Evolutionary conservation across 495 filamentous ascomycete species (phyloP).

Genomic region (Penicillium macrosclerotiorum): DNA sequence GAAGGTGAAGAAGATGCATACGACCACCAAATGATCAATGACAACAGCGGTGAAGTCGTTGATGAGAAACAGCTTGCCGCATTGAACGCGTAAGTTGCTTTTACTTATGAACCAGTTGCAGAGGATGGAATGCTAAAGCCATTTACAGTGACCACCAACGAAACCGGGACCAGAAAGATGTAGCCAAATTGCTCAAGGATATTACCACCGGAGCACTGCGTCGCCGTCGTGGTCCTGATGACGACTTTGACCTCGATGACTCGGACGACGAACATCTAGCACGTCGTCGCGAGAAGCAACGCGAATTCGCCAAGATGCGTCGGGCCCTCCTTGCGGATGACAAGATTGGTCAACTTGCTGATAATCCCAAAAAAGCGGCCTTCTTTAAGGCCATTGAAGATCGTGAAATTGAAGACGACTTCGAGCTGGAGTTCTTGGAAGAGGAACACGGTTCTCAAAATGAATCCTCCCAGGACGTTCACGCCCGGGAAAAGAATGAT

Average conservation of each 20-base stretch:
- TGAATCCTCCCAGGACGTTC: slow-evolving; percentile 46
- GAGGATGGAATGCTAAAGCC: slow-evolving; percentile 15
- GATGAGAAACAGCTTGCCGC: slow-evolving; percentile 81
- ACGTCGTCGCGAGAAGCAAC: slow-evolving; percentile 74
- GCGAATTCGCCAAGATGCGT: slow-evolving; percentile 88
- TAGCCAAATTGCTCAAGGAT: slow-evolving; percentile 87
- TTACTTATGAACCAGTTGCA: neutral
- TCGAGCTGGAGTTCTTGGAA: slow-evolving; percentile 69
- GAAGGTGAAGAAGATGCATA: slow-evolving; percentile 68
- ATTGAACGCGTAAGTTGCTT: slow-evolving; percentile 74
- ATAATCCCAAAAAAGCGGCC: slow-evolving; percentile 84
- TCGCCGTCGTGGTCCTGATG: slow-evolving; percentile 69
- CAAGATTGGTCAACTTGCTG: slow-evolving; percentile 83
- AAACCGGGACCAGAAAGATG: slow-evolving; percentile 65
- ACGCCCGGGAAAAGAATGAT: slow-evolving; percentile 23
- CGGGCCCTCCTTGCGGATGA: slow-evolving; percentile 87
- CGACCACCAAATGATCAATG: slow-evolving; percentile 82
- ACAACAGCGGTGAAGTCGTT: slow-evolving; percentile 71
- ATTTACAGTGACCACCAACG: slow-evolving; percentile 37
- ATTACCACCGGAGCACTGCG: slow-evolving; percentile 83
- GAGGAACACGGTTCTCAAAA: slow-evolving; percentile 48
- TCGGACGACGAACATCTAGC: slow-evolving; percentile 81
- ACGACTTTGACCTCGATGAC: slow-evolving; percentile 78
- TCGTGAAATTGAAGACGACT: slow-evolving; percentile 71
- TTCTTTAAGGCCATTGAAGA: slow-evolving; percentile 92